Percentiles rank a stretch among this genome's conserved stretches.
Evolutionary conservation across 2,329 filamentous ascomycete species (phyloP).

Genomic region (Alternaria alternata): DNA sequence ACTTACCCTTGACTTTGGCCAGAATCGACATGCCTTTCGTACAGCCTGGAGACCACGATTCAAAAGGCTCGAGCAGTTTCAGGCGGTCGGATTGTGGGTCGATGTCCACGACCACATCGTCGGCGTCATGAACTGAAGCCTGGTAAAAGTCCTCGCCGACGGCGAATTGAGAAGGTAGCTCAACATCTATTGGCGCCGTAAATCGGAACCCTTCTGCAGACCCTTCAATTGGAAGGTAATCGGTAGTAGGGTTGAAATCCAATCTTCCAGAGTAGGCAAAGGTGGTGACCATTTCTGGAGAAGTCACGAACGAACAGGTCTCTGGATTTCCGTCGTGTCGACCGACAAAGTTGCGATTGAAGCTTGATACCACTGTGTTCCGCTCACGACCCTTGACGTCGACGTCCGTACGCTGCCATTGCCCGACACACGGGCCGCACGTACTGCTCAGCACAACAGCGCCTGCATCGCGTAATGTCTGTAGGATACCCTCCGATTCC

Average conservation of each 20-base stretch:
- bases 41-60: slow-evolving; percentile 34
- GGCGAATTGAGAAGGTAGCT: slow-evolving; percentile 36
- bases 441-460: slow-evolving; percentile 43
- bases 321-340: slow-evolving; percentile 53
- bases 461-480: slow-evolving; percentile 34
- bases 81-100: slow-evolving; percentile 39
- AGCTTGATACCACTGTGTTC: slow-evolving; percentile 49
- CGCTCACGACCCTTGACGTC: slow-evolving; percentile 30
- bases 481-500: slow-evolving; percentile 40
- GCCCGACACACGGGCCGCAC: slow-evolving; percentile 49
- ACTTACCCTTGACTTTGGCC: slow-evolving; percentile 44
- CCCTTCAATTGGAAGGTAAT: slow-evolving; percentile 19
- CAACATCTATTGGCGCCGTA: slow-evolving; percentile 32
- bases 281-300: slow-evolving; percentile 43
- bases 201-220: slow-evolving; percentile 34
- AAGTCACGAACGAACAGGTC: slow-evolving; percentile 60
- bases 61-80: slow-evolving; percentile 26
- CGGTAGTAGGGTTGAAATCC: background rate
- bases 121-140: slow-evolving; percentile 26
- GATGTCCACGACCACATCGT: slow-evolving; percentile 35
- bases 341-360: slow-evolving; percentile 51
- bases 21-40: slow-evolving; percentile 23
- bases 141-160: slow-evolving; percentile 38
- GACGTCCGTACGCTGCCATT: slow-evolving; percentile 49
- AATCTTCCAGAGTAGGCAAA: background rate